Conservation (phyloP, 2,329 filamentous ascomycete species). For the Ramularia collo-cygni region DNA sequence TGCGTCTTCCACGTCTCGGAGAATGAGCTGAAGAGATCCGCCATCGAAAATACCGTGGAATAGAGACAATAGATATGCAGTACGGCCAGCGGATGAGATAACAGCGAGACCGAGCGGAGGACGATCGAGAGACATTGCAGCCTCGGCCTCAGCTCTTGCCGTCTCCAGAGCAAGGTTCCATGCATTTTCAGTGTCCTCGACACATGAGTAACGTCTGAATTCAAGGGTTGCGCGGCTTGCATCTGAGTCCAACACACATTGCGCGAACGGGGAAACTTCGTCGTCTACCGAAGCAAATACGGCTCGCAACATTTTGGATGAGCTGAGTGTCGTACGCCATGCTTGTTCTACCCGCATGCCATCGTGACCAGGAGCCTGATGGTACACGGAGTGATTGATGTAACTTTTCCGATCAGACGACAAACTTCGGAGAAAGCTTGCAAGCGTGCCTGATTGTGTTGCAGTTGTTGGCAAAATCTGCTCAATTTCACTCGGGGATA, state of each 20-base stretch:
- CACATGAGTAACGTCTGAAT: background rate
- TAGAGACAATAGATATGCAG: conserved; percentile 6
- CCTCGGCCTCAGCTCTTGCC: conserved; percentile 4
- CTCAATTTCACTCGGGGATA: conserved; percentile 16
- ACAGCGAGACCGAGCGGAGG: conserved; percentile 3
- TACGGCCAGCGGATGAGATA: conserved; percentile 1
- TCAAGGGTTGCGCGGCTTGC: background rate
- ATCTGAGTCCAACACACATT: conserved; percentile 3
- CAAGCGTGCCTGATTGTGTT: conserved; percentile 73
- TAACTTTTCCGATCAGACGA: conserved; percentile 13
- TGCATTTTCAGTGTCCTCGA: background rate
- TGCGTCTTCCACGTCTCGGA: conserved; percentile 5
- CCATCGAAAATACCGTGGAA: conserved; percentile 15
- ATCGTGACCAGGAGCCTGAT: conserved; percentile 33
- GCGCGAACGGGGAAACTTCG: conserved; percentile 10
- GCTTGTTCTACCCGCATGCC: conserved; percentile 1
- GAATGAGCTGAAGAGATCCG: conserved; percentile 10
- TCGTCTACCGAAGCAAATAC: conserved; percentile 6
- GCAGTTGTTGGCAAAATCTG: conserved; percentile 57
- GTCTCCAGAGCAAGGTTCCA: conserved; percentile 2
- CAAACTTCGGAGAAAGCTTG: conserved; percentile 53
- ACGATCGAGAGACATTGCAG: conserved; percentile 6
- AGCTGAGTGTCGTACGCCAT: conserved; percentile 1
- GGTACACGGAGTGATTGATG: conserved; percentile 49
- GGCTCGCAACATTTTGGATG: conserved; percentile 1